These are phyloP conservation scores for Backusella mclennaniae DNA, from an alignment of 192 early-diverging fungal species.

Conservation along the genomic window DNA sequence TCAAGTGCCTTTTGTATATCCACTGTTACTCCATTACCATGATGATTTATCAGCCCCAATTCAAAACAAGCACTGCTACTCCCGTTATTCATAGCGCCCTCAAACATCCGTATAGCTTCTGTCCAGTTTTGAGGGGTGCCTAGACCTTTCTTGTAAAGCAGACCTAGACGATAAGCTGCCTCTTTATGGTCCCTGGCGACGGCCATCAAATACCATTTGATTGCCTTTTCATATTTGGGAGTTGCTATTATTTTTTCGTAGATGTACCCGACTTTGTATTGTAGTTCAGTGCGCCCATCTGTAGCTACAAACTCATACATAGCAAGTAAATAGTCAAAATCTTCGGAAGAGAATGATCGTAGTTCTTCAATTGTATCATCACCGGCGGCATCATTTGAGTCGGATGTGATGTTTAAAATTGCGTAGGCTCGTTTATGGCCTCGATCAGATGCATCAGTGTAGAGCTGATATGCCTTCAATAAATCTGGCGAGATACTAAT, in stretches of 20 bases:
- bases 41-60: background rate
- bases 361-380: background rate
- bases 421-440: background rate
- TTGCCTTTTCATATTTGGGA: background rate
- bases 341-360: background rate
- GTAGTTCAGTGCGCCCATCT: background rate
- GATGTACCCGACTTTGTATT: background rate
- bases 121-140: background rate
- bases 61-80: background rate
- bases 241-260: background rate
- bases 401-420: background rate
- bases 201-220: background rate
- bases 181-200: background rate
- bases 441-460: background rate
- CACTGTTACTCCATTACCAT: background rate
- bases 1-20: background rate
- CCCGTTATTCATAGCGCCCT: background rate
- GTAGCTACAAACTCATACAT: background rate
- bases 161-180: background rate
- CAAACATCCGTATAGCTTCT: background rate
- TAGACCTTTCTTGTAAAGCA: background rate
- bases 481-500: background rate
- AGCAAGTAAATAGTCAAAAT: background rate
- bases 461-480: background rate
- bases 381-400: background rate